These are phyloP conservation scores for Elaeagnus macrophylla DNA, from an alignment of 306 rosid species.

Conservation along the genomic window DNA sequence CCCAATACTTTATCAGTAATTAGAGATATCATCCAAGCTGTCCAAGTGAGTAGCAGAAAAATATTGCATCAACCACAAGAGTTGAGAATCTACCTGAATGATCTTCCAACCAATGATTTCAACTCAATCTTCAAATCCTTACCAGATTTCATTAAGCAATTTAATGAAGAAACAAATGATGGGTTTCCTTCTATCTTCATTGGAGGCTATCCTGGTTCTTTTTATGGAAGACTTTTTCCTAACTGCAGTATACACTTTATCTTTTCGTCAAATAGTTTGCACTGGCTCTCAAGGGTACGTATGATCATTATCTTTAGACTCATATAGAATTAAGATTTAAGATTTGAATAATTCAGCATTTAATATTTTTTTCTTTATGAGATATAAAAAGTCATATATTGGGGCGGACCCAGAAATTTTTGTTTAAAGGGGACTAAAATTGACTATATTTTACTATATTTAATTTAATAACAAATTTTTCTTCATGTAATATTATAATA, in stretches of 20 bases:
- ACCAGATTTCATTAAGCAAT: constrained; percentile 44
- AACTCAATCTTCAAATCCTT: constrained; percentile 47
- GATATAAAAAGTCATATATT: too few relatives aligned
- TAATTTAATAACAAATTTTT: too few relatives aligned
- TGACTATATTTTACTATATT: too few relatives aligned
- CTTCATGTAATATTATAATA: too few relatives aligned
- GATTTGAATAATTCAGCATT: too few relatives aligned
- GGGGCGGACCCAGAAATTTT: too few relatives aligned
- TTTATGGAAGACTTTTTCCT: constrained; percentile 51
- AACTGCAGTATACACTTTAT: constrained; percentile 37
- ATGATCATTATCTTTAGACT: too few relatives aligned
- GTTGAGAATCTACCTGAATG: constrained; percentile 44
- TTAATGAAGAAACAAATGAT: constrained; percentile 13
- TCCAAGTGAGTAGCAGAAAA: constrained; percentile 18
- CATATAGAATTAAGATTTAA: too few relatives aligned
- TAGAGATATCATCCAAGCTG: constrained; percentile 29
- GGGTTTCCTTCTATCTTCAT: constrained; percentile 29
- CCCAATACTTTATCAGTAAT: constrained; percentile 51
- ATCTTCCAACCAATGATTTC: constrained; percentile 68
- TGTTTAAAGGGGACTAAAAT: too few relatives aligned
- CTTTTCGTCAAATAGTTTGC: constrained; percentile 71
- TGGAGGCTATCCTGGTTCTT: constrained; percentile 47
- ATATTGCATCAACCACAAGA: constrained; percentile 28
- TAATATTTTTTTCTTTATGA: too few relatives aligned
- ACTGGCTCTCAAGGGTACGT: constrained; percentile 64